Evolutionary conservation across 1,284 basidiomycete species (phyloP), one percentile per base, ranked within the genome.

Genomic region (Blastosporella zonata): DNA sequence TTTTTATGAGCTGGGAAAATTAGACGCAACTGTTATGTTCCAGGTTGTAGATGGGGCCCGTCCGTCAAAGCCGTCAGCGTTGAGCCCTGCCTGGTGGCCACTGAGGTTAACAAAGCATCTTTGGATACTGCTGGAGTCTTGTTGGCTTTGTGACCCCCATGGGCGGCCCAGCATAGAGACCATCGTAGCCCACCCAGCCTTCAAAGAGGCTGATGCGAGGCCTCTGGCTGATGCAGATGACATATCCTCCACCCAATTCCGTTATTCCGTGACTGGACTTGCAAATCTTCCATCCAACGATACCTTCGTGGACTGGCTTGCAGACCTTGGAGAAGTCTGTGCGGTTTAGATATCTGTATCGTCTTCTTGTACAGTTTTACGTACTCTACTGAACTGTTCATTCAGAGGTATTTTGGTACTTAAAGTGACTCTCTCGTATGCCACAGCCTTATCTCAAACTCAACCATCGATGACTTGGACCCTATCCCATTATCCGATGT

Each of bases 1-100:
- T 4, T 49, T 46, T 15, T 42, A 46, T 15, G 49, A 50, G 20
- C 22, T 45, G 2, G 20, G 21, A 20, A 22, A 22, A 20, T 43
- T 42, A 9, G 46, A 50, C 10, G 12, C 46, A 2, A 31, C 49
- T 12, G 15, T 54, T 15, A 41, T 54, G 28, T 18, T 42, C 22
- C 36, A 37, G 21, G 46, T 54, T 3, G 38, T 27, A 25, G 31
- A 22, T 9, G 54, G 54, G n/a, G 29, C 12, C 2, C 38, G 23
- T 23, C 54, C 54, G 17, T 48, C 54, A 20, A 39, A 29, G 10
- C 52, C 52, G 2, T 21, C 36, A 22, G 18, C 36, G 2, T 13
- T 37, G 36, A 37, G 36, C 20, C 36, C 36, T 12, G 36, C 36
- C 5, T 37, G 36, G 36, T 22, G 36, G 36, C 20, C 36, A 21